Evolutionary conservation across 164 flowering plant genomes (phyloP), one percentile per base, ranked within the genome.

Genomic region (Vitis cinerea): DNA sequence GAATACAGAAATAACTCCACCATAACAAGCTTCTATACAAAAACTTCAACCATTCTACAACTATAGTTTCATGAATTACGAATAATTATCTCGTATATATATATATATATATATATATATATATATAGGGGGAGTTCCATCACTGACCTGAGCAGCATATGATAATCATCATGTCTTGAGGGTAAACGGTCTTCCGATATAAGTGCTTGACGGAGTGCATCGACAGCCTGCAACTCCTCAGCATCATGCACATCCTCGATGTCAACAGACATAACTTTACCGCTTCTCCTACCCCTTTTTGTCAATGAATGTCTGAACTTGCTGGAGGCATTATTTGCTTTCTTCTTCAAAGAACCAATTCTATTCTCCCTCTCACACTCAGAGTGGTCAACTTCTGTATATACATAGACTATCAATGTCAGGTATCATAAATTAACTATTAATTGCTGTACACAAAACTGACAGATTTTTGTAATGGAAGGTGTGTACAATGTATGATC

Each of bases 141-240:
- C 6, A 37, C 44, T 3, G 31, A 85, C 87, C 89, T 78, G 68
- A 86, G 83, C 82, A 86, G 58, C 76, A 76, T 74, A 55, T 86
- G 89, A 73, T 83, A 82, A 75, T 86, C 87, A 74, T 86, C 87
- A 54, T 83, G 83, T 59, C 60, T 86, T 10, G 81, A 63, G 14
- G 89, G 89, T 30, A 86, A 73, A 8, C 82, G 52, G 53, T 86
- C 83, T 55, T 86, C 89, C 60, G 73, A 60, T 14, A 83, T 70
- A 67, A 86, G 87, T 15, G 74, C 77, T 67, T 86, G 87, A 23
- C 87, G 85, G 71, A 86, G 78, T 16, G 83, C 77, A 59, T 86
- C 89, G 15, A 86, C 87, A 10, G 82, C 71, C 64, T 82, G 72
- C 49, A 76, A 27, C 74, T 86, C 89, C 50, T 83, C 89, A 0